phyloP scores from a whole-genome alignment of 1,284 basidiomycete species.

The Inonotus hispidus region DNA sequence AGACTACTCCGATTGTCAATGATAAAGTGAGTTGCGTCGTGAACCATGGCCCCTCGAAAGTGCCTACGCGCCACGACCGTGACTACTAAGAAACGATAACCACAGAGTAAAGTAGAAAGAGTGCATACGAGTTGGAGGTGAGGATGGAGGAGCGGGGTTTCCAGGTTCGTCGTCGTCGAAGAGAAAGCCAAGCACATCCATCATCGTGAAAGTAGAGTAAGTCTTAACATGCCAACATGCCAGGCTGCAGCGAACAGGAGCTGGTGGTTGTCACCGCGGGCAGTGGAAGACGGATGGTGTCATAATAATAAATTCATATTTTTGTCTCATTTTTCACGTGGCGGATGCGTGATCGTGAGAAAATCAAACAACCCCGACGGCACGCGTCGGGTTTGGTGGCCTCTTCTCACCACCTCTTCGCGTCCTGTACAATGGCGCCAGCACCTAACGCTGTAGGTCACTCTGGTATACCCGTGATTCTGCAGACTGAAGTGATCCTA shows the following conservation, averaged over 20 bases:
- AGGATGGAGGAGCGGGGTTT: constrained; percentile 43
- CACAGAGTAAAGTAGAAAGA: neutral
- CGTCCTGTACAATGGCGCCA: neutral
- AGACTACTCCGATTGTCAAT: constrained; percentile 67
- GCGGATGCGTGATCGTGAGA: neutral
- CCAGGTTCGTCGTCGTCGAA: constrained; percentile 1
- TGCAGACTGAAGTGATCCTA: constrained; percentile 25
- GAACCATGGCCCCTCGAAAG: constrained; percentile 89
- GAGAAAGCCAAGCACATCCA: neutral
- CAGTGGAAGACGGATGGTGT: neutral
- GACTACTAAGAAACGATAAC: neutral
- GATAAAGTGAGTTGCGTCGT: constrained; percentile 86
- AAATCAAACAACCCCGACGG: neutral
- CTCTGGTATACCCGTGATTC: neutral
- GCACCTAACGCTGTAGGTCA: neutral
- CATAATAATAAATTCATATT: too few relatives aligned
- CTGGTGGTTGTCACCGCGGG: neutral
- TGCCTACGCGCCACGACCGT: constrained; percentile 35
- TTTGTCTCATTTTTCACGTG: neutral
- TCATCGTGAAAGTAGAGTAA: neutral
- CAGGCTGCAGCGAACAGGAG: neutral
- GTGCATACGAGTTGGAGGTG: constrained; percentile 49
- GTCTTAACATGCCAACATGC: neutral
- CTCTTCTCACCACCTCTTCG: neutral
- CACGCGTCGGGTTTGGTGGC: neutral